Evolutionary conservation across 768 basidiomycete species (phyloP).

Genomic region (Dacryopinax primogenitus): DNA sequence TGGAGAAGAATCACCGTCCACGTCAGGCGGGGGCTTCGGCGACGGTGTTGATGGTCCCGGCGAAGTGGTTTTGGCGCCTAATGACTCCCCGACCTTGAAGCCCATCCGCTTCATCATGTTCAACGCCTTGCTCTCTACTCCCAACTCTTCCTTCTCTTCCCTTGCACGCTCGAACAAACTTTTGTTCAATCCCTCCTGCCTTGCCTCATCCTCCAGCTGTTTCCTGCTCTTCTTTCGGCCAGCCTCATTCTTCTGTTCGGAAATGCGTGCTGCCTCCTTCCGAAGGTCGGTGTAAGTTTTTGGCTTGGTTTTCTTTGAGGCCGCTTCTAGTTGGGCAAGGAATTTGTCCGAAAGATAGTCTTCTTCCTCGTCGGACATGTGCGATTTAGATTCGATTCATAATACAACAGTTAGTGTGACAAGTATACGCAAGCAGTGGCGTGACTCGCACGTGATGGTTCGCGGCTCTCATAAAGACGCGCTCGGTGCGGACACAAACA

Average conservation of each 20-base stretch:
- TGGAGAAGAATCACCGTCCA: conserved; percentile 11
- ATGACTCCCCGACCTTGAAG: conserved; percentile 69
- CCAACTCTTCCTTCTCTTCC: conserved; percentile 43
- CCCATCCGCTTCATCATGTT: conserved; percentile 93
- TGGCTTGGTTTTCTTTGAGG: conserved; percentile 31
- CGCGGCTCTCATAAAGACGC: no score
- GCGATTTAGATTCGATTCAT: neutral
- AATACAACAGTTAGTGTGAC: neutral
- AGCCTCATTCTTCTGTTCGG: conserved; percentile 53
- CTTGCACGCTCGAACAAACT: conserved; percentile 59
- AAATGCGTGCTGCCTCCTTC: conserved; percentile 45
- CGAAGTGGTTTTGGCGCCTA: conserved; percentile 32
- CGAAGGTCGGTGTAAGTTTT: conserved; percentile 62
- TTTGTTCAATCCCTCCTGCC: conserved; percentile 64
- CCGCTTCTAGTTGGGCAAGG: conserved; percentile 30
- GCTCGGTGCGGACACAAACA: no score
- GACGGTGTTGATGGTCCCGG: neutral
- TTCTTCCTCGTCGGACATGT: conserved; percentile 64
- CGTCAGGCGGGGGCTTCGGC: conserved; percentile 19
- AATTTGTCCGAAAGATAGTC: conserved; percentile 87
- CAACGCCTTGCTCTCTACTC: conserved; percentile 58
- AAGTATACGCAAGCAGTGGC: neutral
- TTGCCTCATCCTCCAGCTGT: conserved; percentile 58
- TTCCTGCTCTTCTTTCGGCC: conserved; percentile 51
- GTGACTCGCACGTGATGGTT: neutral